A percentile compares a stretch with the other conserved stretches of the same genome.
phyloP scores from a whole-genome alignment of 139 green algal genomes.

The Picochlorum sp. region DNA sequence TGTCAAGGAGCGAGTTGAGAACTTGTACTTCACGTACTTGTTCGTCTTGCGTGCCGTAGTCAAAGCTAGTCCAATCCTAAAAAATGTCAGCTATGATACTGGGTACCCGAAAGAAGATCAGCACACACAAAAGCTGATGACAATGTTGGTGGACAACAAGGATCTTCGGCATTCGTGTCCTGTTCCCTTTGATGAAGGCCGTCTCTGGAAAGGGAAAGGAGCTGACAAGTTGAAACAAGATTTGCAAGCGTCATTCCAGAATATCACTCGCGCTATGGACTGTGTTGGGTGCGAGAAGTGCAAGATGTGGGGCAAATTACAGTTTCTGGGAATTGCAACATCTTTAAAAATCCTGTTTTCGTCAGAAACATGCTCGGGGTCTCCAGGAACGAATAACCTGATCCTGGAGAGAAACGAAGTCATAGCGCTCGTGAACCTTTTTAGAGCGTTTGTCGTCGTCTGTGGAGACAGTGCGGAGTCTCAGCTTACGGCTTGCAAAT shows the following conservation, averaged over 20 bases:
- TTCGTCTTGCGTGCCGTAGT: slow-evolving; percentile 80
- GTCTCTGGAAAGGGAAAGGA: slow-evolving; percentile 74
- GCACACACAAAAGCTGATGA: slow-evolving; percentile 45
- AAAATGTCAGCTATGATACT: slow-evolving; percentile 48
- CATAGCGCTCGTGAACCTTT: slow-evolving; percentile 87
- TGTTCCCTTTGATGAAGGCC: slow-evolving; percentile 85
- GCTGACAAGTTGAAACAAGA: slow-evolving; percentile 50
- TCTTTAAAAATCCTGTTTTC: slow-evolving; percentile 91
- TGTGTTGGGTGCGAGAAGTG: slow-evolving; percentile 99
- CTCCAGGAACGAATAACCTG: slow-evolving; percentile 13
- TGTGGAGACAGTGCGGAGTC: slow-evolving; percentile 46
- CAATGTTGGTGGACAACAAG: slow-evolving; percentile 43
- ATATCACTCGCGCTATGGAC: slow-evolving; percentile 96
- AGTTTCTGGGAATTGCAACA: slow-evolving; percentile 89
- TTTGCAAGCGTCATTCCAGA: slow-evolving; percentile 74
- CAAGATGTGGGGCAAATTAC: slow-evolving; percentile 98
- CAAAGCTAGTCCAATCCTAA: slow-evolving; percentile 66
- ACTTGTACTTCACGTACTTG: slow-evolving; percentile 94
- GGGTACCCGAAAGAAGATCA: slow-evolving; percentile 58
- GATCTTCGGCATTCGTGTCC: slow-evolving; percentile 64
- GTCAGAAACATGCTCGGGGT: slow-evolving; percentile 44
- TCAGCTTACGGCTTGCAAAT: slow-evolving; percentile 27
- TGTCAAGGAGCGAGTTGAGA: slow-evolving; percentile 52
- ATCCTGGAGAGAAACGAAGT: slow-evolving; percentile 87
- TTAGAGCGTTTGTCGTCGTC: slow-evolving; percentile 65